A percentile compares a stretch with the other conserved stretches of the same genome.
phyloP scores from a whole-genome alignment of 495 filamentous ascomycete species.

The Schizothecium vesticola region DNA sequence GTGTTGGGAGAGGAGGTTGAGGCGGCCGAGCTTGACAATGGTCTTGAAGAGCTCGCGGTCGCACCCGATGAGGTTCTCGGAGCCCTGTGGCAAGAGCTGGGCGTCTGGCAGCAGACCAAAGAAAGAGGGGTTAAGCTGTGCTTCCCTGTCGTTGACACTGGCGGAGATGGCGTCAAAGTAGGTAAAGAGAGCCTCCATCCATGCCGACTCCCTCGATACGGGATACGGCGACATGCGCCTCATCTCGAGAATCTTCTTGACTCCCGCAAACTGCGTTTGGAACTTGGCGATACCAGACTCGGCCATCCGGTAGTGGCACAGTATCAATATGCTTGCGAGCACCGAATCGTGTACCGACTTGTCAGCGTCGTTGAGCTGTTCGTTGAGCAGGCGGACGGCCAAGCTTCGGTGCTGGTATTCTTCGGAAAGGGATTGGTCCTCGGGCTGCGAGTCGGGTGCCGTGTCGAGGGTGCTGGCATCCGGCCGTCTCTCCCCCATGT shows the following conservation, averaged over 20 bases:
- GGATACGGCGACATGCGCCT: constrained; percentile 60
- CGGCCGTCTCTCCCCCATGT: constrained; percentile 30
- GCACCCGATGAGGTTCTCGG: constrained; percentile 82
- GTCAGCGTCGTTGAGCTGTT: constrained; percentile 68
- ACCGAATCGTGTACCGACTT: constrained; percentile 80
- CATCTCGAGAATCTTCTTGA: constrained; percentile 85
- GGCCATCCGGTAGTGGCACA: constrained; percentile 90
- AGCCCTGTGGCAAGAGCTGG: constrained; percentile 49
- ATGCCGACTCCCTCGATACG: constrained; percentile 63
- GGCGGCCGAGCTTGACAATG: constrained; percentile 68
- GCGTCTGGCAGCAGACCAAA: constrained; percentile 64
- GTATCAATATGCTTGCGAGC: constrained; percentile 76
- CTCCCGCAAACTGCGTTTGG: constrained; percentile 88
- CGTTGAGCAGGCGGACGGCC: constrained; percentile 77
- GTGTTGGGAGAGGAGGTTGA: constrained; percentile 85
- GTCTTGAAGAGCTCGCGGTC: constrained; percentile 75
- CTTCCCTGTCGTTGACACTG: constrained; percentile 85
- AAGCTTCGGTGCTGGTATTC: constrained; percentile 75
- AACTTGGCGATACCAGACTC: constrained; percentile 90
- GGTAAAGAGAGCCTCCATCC: constrained; percentile 95
- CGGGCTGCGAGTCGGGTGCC: constrained; percentile 34
- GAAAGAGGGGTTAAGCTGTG: constrained; percentile 67
- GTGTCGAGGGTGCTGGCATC: constrained; percentile 33
- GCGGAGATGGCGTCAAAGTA: constrained; percentile 95
- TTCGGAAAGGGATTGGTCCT: constrained; percentile 56